Conservation (phyloP, 140 eudicot species). For the Flaveria floridana region DNA sequence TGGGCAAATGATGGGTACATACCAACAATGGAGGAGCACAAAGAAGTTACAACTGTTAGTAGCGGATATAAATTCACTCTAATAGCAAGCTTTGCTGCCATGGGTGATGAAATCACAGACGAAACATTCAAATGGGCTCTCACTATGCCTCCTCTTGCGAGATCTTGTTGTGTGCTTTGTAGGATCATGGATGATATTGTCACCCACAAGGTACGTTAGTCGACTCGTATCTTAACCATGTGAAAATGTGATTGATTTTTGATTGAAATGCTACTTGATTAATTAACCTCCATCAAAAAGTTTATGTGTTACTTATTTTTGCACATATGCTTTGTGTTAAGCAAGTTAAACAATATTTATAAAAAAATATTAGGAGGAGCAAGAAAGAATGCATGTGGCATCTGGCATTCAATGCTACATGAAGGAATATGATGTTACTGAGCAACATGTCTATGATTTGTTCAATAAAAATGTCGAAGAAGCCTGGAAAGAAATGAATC, state of each 20-base stretch:
- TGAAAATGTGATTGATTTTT: background rate
- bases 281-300: too few relatives aligned
- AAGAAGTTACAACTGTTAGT: background rate
- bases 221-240: background rate
- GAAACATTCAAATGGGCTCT: conserved; percentile 13
- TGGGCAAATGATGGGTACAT: background rate
- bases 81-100: conserved; percentile 1
- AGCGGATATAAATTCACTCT: background rate
- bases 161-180: background rate
- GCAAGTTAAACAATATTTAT: too few relatives aligned
- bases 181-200: conserved; percentile 12
- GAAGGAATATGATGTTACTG: conserved; percentile 29
- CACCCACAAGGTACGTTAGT: background rate
- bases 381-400: conserved; percentile 30
- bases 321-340: too few relatives aligned
- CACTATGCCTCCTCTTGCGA: background rate
- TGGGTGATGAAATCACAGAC: background rate
- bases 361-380: conserved; percentile 19
- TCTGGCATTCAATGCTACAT: conserved; percentile 39
- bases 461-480: conserved; percentile 18
- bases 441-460: conserved; percentile 13
- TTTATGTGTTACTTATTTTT: too few relatives aligned
- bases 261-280: too few relatives aligned
- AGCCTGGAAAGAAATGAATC: conserved; percentile 46
- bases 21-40: background rate